Conservation (phyloP, 169 alveolate genomes). For the Hepatocystis sp. region DNA sequence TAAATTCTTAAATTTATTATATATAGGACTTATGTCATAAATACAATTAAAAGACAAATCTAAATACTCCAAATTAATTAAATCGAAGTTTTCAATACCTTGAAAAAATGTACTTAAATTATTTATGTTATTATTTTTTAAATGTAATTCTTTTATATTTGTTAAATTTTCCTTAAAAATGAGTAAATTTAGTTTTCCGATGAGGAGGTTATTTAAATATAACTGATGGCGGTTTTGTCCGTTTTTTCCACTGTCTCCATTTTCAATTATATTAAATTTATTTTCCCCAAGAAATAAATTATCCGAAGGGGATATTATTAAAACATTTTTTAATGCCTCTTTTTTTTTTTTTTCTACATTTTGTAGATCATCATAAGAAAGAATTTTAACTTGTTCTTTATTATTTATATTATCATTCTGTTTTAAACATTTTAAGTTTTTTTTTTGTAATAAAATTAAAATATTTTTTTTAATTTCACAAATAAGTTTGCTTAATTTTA, state of each 20-base stretch:
- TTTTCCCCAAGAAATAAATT: no score
- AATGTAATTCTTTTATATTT: slow-evolving; percentile 31
- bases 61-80: slow-evolving; percentile 14
- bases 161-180: neutral
- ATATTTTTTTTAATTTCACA: slow-evolving; percentile 51
- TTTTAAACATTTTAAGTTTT: neutral
- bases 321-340: neutral
- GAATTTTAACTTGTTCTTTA: slow-evolving; percentile 5
- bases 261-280: neutral
- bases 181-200: slow-evolving; percentile 17
- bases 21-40: slow-evolving; percentile 23
- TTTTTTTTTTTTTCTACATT: slow-evolving; percentile 10
- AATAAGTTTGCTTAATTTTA: slow-evolving; percentile 52
- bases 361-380: slow-evolving; percentile 9
- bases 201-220: slow-evolving; percentile 16
- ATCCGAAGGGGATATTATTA: no score
- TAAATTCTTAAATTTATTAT: slow-evolving; percentile 30
- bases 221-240: no score
- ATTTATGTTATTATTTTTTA: slow-evolving; percentile 53
- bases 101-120: slow-evolving; percentile 35
- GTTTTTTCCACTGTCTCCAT: no score
- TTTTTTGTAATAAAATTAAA: neutral
- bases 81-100: slow-evolving; percentile 12
- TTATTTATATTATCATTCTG: neutral
- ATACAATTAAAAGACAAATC: slow-evolving; percentile 61